phyloP scores from a whole-genome alignment of 2,329 filamentous ascomycete species.

The Grosmannia huntii region DNA sequence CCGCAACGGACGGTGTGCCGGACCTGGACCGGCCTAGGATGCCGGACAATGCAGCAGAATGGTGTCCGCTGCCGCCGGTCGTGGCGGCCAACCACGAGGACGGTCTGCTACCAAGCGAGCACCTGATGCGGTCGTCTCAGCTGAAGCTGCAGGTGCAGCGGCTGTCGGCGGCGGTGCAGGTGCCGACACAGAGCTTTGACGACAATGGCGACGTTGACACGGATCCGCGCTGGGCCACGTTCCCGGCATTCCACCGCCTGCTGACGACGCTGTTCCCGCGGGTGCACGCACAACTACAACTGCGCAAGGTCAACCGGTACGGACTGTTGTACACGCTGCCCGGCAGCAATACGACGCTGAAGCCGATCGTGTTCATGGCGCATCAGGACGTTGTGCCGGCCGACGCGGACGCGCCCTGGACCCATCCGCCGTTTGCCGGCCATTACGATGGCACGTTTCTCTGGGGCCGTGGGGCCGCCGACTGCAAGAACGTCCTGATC shows the following conservation, averaged over 20 bases:
- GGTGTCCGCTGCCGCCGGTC: conserved; percentile 6
- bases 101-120: conserved; percentile 1
- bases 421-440: conserved; percentile 44
- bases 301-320: conserved; percentile 46
- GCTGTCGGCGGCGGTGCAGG: conserved; percentile 17
- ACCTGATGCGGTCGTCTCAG: neutral
- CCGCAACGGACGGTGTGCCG: neutral
- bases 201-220: conserved; percentile 37
- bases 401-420: conserved; percentile 40
- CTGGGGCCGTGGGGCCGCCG: conserved; percentile 46
- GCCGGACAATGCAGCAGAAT: conserved; percentile 1
- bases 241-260: conserved; percentile 38
- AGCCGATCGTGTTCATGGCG: conserved; percentile 46
- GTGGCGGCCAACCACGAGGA: neutral
- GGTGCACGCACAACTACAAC: conserved; percentile 21
- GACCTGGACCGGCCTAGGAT: neutral
- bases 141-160: conserved; percentile 11
- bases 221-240: conserved; percentile 45
- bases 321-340: conserved; percentile 45
- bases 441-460: conserved; percentile 42
- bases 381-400: conserved; percentile 54
- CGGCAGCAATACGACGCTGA: conserved; percentile 33
- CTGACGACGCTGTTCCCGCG: conserved; percentile 37
- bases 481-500: conserved; percentile 49
- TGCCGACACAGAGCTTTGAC: conserved; percentile 19